phyloP scores from a whole-genome alignment of 1,139 yeast species.

The Diutina neorugosa region DNA sequence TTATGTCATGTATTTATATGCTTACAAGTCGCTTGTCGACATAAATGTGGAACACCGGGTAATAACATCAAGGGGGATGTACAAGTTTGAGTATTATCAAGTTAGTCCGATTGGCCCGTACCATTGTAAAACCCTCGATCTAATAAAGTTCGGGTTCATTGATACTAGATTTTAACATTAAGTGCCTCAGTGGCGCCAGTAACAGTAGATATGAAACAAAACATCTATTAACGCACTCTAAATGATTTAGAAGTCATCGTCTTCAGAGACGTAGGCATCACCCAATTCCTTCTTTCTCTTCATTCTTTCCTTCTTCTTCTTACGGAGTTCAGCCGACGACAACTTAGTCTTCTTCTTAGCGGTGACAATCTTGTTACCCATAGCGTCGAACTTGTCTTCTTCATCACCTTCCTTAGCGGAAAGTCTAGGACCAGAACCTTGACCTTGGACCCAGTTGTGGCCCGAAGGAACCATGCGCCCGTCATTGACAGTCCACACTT shows the following conservation, averaged over 20 bases:
- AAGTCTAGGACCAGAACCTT: slow-evolving; percentile 99
- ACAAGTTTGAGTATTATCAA: too few species aligned
- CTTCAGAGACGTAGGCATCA: slow-evolving; percentile 97
- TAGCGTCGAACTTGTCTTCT: slow-evolving; percentile 98
- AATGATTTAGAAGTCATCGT: slow-evolving; percentile 42
- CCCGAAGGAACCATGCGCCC: slow-evolving; percentile 99
- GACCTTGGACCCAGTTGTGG: slow-evolving; percentile 99
- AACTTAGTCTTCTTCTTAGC: slow-evolving; percentile 96
- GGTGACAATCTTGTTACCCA: slow-evolving; percentile 98
- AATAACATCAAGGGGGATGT: too few species aligned
- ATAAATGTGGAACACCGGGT: too few species aligned
- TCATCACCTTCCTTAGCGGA: slow-evolving; percentile 92
- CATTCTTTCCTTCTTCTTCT: slow-evolving; percentile 99
- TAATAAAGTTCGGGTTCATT: too few species aligned
- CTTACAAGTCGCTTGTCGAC: too few species aligned
- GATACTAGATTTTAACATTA: too few species aligned
- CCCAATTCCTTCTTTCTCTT: slow-evolving; percentile 99
- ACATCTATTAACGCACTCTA: background rate
- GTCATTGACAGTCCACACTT: slow-evolving; percentile 98
- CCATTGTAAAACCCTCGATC: too few species aligned
- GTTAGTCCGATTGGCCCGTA: too few species aligned
- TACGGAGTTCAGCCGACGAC: slow-evolving; percentile 97
- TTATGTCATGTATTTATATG: too few species aligned
- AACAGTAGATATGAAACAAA: background rate
- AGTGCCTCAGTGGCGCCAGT: background rate